Base-by-base conservation (phyloP, 192 early-diverging fungal species). In the Phycomyces blakesleeanus region DNA sequence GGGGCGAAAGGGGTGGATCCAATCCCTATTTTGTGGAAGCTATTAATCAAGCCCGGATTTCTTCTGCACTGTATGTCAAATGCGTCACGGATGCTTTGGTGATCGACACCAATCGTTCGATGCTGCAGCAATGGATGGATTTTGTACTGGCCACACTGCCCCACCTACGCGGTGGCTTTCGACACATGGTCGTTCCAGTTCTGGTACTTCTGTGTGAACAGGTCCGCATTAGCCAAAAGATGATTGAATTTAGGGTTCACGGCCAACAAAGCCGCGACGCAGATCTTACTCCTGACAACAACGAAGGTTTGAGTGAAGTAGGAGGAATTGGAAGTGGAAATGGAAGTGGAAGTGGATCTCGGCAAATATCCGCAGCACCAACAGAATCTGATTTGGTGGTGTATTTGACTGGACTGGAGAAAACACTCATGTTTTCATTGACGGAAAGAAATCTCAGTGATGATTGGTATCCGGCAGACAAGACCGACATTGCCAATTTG, bases 81-180 rank as follows among this genome's bases (percentile, higher is more conserved):
- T 83, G 83, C 11, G 69, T 87, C 15, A 74, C 81, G 24, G 76
- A 86, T 57, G 85, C 89, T 1, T 67, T 92, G 20, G 76, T 80
- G 0, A 66, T 75, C 14, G 53, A 68, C 16, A 72, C 74, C 0
- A 92, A 92, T 61, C 81, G 88, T n/a, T 79, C 83, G 6, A 73
- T 90, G 22, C 62, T 92, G 14, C 85, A 87, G 25, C 76, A 87
- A 51, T 92, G 89, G 89, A 83, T 91, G 69, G 87, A 92, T 66
- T 89, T 91, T 60, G 70, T 91, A 63, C 64, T 85, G 39, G 63
- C 79, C 2, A 79, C 83, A 7, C 74, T 92, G 12, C 84, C 84
- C 0, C 81, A 79, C 38, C 56, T 91, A 12, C 76, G 84, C 51
- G 68, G 72, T 22, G 85, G 76, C 26, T 92, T 92, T 64, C 69